Base-by-base conservation (phyloP, 805 yeast genomes). In the Wickerhamiella azyma region DNA sequence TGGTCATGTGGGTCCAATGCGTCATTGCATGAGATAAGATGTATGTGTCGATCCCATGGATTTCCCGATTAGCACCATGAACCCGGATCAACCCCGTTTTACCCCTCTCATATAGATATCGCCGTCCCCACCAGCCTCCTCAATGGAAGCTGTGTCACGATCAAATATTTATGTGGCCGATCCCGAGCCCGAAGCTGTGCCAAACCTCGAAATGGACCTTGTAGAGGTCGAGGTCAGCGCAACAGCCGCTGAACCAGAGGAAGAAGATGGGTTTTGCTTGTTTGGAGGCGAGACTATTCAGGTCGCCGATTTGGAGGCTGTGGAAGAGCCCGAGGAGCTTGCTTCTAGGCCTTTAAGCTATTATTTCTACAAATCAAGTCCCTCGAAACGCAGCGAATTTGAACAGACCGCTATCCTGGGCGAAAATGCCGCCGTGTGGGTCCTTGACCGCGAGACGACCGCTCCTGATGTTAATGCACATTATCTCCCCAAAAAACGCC, bases 401-500 rank as follows among this genome's bases (percentile, higher is more conserved):
- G 39, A 18, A 16, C 26, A 13, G 1, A 38, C 45, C 2, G 59
- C 59, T 1, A 49, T 55, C 2, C 9, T 48, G 9, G 59, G 56
- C n/a, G 43, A 35, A 5, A 21, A 41, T 13, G 37, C 24, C 2
- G 48, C 43, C 16, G 28, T 30, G 8, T 44, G 46, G 37, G 28
- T 40, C 10, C 14, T 16, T 14, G 37, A 19, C n/a, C 11, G 29
- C 7, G 30, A 24, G 11, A 38, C 24, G 5, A 50, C 52, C 1
- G 58, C 58, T 0, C 50, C 48, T 10, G 59, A 55, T 37, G 44
- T 55, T 8, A 55, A 55, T 24, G 47, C 43, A 1, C 46, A 36
- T 33, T 55, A 33, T 37, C 35, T 17, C 10, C 43, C 49, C 21
- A 33, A 26, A 19, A 37, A 29, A 26, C 40, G 48, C 17, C 46